Evolutionary conservation across 257 asterid genomes (phyloP), one percentile per base, ranked within the genome.

Genomic region (Solanum peruvianum): DNA sequence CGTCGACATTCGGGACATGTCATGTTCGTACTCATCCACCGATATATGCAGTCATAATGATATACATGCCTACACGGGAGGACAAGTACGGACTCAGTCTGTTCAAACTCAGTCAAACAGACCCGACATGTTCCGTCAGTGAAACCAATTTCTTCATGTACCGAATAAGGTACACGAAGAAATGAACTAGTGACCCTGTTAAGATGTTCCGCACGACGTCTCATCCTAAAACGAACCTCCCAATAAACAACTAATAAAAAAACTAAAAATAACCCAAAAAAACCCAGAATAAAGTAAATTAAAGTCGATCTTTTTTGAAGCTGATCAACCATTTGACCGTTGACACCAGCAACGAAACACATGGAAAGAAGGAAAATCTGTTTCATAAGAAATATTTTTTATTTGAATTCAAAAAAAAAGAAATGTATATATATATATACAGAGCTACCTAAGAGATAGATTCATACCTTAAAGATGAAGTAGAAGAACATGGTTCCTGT

Each of bases 401-500:
- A 37, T 37, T 0, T 37, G 39, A 6, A 37, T 37, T 5, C 1
- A 0, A 4, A 4, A 1, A 4, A 33, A 37, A 37, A 37, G 7
- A 35, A 35, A 35, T 35, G 1, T 35, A 33, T 33, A 0, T 4
- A 33, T 33, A 33, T 33, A 33, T 33, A 4, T 33, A 0, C 0
- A 33, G 1, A 33, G 35, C 35, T 33, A 33, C 35, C 35, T 33
- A 33, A 33, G 35, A 33, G 5, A 33, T 33, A 4, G 1, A 0
- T 33, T 33, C 35, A 33, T 33, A 33, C 35, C 35, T 33, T 33
- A 33, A 33, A 33, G 5, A 33, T 1, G 5, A 33, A 33, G 35
- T 33, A 4, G 35, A 33, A 33, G 35, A 33, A 33, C 35, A 33
- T 33, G 35, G 35, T 33, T 33, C 35, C 35, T 33, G 35, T 33